A percentile compares a stretch with the other conserved stretches of the same genome.
Evolutionary conservation across 495 filamentous ascomycete species (phyloP).

Genomic region (Aspergillus taichungensis): DNA sequence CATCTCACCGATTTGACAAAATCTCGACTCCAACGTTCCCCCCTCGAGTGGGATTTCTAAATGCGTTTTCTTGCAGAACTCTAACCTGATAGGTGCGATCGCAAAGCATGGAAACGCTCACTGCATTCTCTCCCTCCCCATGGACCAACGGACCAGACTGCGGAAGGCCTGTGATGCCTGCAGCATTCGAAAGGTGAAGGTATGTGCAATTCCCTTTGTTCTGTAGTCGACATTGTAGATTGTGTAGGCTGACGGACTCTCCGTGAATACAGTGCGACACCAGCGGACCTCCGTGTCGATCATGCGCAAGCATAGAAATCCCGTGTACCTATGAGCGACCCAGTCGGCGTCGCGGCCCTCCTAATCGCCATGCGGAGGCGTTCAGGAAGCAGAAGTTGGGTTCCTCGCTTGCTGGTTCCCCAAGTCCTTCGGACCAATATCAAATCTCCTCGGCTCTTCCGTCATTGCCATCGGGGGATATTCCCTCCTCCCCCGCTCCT

Average conservation of each 20-base stretch:
- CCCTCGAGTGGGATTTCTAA: too few species aligned
- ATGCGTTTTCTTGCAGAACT: not conserved
- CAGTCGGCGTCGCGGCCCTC: conserved; percentile 72
- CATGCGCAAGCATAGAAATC: conserved; percentile 69
- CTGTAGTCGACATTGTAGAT: too few species aligned
- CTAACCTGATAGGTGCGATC: conserved; percentile 5
- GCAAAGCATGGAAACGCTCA: conserved; percentile 18
- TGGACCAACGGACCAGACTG: conserved; percentile 45
- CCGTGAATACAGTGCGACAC: conserved; percentile 61
- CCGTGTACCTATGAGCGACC: conserved; percentile 76
- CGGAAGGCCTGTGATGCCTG: conserved; percentile 81
- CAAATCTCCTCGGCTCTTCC: conserved; percentile 16
- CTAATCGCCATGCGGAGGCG: conserved; percentile 76
- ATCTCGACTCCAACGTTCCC: too few species aligned
- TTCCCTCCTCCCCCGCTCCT: conserved; percentile 17
- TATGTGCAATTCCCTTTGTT: conserved; percentile 17
- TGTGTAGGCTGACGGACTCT: conserved; percentile 2
- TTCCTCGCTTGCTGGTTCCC: conserved; percentile 18
- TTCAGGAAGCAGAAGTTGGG: conserved; percentile 61
- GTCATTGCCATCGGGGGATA: conserved; percentile 4
- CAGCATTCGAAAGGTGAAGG: conserved; percentile 80
- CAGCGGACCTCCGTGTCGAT: conserved; percentile 66
- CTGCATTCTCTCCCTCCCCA: conserved; percentile 14
- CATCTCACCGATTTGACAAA: too few species aligned
- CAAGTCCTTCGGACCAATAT: conserved; percentile 19